Evolutionary conservation across 2,329 filamentous ascomycete genomes (phyloP).

Genomic region (Xenosphaeropsis pyriputrescens): DNA sequence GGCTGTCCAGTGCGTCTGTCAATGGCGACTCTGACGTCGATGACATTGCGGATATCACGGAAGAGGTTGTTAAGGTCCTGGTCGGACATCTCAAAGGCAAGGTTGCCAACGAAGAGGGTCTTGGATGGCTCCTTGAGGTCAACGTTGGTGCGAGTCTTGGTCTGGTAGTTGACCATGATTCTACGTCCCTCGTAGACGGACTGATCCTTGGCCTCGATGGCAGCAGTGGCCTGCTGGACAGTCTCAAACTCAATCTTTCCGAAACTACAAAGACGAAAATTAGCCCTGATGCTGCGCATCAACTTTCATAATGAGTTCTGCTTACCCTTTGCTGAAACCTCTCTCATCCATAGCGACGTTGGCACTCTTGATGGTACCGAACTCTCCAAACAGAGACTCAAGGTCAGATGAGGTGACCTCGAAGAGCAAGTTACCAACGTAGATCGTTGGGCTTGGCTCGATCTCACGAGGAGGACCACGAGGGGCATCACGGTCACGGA

Average conservation of each 20-base stretch:
- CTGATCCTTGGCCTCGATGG: constrained; percentile 42
- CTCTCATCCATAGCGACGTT: constrained; percentile 43
- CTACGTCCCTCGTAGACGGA: constrained; percentile 48
- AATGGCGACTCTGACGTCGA: constrained; percentile 68
- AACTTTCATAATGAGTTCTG: constrained; percentile 1
- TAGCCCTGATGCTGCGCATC: neutral
- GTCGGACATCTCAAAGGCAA: constrained; percentile 76
- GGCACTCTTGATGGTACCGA: constrained; percentile 36
- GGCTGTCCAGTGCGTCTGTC: constrained; percentile 70
- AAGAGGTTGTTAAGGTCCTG: constrained; percentile 70
- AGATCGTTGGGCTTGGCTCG: constrained; percentile 33
- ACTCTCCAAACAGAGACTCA: constrained; percentile 38
- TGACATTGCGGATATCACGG: constrained; percentile 50
- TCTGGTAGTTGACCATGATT: constrained; percentile 41
- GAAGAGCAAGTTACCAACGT: constrained; percentile 57
- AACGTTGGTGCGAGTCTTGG: constrained; percentile 8
- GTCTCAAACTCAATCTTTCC: constrained; percentile 48
- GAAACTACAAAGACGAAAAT: constrained; percentile 30
- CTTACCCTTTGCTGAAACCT: constrained; percentile 56
- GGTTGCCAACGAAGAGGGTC: constrained; percentile 72
- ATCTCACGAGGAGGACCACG: constrained; percentile 2
- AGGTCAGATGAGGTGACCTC: constrained; percentile 48
- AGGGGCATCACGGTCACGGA: neutral
- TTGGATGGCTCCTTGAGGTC: constrained; percentile 29
- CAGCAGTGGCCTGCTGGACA: constrained; percentile 34